phyloP scores from a whole-genome alignment of 169 alveolate genomes.

The Plasmodium gallinaceum region DNA sequence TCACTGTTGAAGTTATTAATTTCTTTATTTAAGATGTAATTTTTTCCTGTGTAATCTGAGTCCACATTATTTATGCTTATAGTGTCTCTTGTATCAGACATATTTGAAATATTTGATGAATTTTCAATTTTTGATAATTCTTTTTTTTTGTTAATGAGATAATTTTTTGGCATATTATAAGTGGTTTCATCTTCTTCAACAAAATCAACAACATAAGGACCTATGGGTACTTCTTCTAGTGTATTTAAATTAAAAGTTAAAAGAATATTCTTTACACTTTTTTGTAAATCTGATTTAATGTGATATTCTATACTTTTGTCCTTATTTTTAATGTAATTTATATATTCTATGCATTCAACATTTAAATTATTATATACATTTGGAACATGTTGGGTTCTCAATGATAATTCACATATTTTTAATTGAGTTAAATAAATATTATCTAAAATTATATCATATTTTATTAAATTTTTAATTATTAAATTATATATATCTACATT shows the following conservation, averaged over 20 bases:
- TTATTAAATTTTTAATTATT: conserved; percentile 54
- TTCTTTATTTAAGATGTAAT: neutral
- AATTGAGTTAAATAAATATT: conserved; percentile 59
- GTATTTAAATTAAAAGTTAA: conserved; percentile 32
- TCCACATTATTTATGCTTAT: neutral
- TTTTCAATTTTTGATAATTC: neutral
- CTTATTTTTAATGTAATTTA: conserved; percentile 36
- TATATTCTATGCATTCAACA: conserved; percentile 41
- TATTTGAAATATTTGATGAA: neutral
- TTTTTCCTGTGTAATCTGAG: neutral
- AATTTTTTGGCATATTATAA: conserved; percentile 6
- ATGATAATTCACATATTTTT: conserved; percentile 51
- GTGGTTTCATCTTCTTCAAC: conserved; percentile 38
- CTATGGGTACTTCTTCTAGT: conserved; percentile 52
- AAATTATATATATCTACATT: conserved; percentile 36
- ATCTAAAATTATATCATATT: conserved; percentile 59
- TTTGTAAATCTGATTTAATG: conserved; percentile 57
- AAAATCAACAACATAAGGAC: conserved; percentile 59
- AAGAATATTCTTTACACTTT: conserved; percentile 29
- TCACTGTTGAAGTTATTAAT: neutral
- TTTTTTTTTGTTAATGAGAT: neutral
- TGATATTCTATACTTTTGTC: conserved; percentile 31
- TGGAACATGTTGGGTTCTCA: conserved; percentile 70
- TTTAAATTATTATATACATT: conserved; percentile 44
- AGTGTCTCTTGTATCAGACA: neutral